Evolutionary conservation across 2,329 filamentous ascomycete genomes (phyloP), one percentile per base, ranked within the genome.

Genomic region (Lanzia echinophila): DNA sequence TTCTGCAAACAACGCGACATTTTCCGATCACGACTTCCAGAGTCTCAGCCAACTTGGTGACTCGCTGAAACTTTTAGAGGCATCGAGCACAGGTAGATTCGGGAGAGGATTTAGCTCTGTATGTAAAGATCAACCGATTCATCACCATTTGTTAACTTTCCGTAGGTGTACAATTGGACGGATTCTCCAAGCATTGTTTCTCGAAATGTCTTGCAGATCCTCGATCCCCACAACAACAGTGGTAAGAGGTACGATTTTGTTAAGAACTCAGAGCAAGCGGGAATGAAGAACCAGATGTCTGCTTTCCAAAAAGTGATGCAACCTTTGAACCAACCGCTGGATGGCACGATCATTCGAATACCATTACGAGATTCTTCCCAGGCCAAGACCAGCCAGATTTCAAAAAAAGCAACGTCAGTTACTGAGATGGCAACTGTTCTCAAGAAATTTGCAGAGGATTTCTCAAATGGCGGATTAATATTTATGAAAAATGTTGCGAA

Each of bases 71-170:
- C 38, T 62, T 6, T 17, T 58, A 6, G 68, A 70, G 54, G 60
- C 60, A 3, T 63, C 50, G 7, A 65, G 63, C 0, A 70, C 69
- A 10, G 69, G 69, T 7, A 68, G 67, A 41, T 70, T 70, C 61
- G 69, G 69, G 2, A 61, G 67, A 43, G 69, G 69, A 1, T 70
- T 70, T 41, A 70, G 69, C 51, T 68, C 68, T 17, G 67, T 69
- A 22, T 22, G 13, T 33, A 2, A 19, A 11, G 3, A 11, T 36
- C 33, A 15, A 4, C 3, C n/a, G 7, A 6, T 36, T 15, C 19
- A 55, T 13, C 32, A 24, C 47, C 43, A 17, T 48, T 59, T 46
- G 58, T 45, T 45, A n/a, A 52, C 32, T 12, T 6, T 10, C 17
- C 33, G 7, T 20, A 67, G 62, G 62, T 67, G 1, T 71, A 70